Base-by-base conservation (phyloP, 2,329 filamentous ascomycete genomes). In the Drechslerella dactyloides region DNA sequence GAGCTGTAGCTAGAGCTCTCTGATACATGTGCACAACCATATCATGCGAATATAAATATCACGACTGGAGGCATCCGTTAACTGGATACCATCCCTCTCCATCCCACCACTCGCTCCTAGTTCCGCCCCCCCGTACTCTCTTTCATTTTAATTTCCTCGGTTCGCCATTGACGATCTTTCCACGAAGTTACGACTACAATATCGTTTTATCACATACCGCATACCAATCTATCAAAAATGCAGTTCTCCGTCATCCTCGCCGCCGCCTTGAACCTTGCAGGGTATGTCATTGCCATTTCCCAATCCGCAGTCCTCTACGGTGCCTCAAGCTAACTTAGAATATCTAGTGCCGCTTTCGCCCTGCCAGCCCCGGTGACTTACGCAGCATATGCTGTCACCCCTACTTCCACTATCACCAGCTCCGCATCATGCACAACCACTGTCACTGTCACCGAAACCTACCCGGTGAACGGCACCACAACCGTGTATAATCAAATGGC, bases 381-480 rank as follows among this genome's bases (percentile, higher is more conserved):
- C 19, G 19, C 37, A 17, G 44, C n/a, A 44, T 15, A 10, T 17
- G 40, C 5, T n/a, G 40, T 54, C 27, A 30, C 52, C 48, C 62
- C 62, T 30, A 21, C 24, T 19, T 46, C 40, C 11, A 48, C 5
- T 23, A 46, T n/a, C 17, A 46, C 48, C 23, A 10, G 17, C 23
- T 42, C 55, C 15, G 40, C 21, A 2, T n/a, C 42, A 10, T 70
- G 59, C 53, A 58, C 35, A 6, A 70, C 65, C 8, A 48, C 44
- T 5, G 62, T 48, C 37, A 69, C 65, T 13, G 52, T 69, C 2
- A 69, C 65, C 8, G 42, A 51, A 10, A 50, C 40, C 27, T 70
- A 63, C 48, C 44, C 17, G 23, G 53, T 15, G 10, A 61, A 35
- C 8, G 51, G 40, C 21, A 70, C 64, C 17, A 53, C 27, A 13